Evolutionary conservation across 2,329 filamentous ascomycete species (phyloP).

Genomic region (Fusarium sp.): DNA sequence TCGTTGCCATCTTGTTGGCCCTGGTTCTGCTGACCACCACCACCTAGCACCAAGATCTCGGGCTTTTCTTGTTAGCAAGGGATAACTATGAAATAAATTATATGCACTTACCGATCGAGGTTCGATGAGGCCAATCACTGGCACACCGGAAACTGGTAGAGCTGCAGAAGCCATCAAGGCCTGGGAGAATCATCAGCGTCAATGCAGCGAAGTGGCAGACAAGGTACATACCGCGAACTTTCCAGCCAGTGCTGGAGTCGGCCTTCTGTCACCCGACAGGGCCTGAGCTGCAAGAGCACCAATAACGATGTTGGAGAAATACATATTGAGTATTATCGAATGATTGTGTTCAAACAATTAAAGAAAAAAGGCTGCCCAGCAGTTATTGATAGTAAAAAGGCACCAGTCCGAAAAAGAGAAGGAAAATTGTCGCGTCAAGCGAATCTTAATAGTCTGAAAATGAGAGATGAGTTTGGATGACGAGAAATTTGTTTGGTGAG

Average conservation of each 20-base stretch:
- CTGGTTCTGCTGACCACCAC: not conserved
- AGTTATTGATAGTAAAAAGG: not conserved
- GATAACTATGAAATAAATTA: fast-evolving
- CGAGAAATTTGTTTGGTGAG: not conserved
- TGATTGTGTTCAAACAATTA: not conserved
- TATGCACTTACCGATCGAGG: not conserved
- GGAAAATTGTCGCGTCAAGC: conserved; percentile 17
- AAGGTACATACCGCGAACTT: conserved; percentile 8
- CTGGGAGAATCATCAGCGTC: not conserved
- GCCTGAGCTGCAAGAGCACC: conserved; percentile 24
- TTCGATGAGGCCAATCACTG: conserved; percentile 21
- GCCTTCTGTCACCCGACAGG: not conserved
- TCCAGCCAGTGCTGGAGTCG: not conserved
- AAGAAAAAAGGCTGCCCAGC: conserved; percentile 17
- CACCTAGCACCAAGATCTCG: not conserved
- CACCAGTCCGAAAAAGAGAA: not conserved
- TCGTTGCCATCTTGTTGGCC: not conserved
- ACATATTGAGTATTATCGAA: not conserved
- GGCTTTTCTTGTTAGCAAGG: not conserved
- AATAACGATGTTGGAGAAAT: conserved; percentile 24
- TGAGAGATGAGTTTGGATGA: conserved; percentile 1
- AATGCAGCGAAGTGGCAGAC: fast-evolving
- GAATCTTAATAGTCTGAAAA: not conserved
- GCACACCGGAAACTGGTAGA: conserved; percentile 4
- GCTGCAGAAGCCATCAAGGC: conserved; percentile 27